Evolutionary conservation across 2,329 filamentous ascomycete genomes (phyloP), one percentile per base, ranked within the genome.

Genomic region (Xylaria hypoxylon): DNA sequence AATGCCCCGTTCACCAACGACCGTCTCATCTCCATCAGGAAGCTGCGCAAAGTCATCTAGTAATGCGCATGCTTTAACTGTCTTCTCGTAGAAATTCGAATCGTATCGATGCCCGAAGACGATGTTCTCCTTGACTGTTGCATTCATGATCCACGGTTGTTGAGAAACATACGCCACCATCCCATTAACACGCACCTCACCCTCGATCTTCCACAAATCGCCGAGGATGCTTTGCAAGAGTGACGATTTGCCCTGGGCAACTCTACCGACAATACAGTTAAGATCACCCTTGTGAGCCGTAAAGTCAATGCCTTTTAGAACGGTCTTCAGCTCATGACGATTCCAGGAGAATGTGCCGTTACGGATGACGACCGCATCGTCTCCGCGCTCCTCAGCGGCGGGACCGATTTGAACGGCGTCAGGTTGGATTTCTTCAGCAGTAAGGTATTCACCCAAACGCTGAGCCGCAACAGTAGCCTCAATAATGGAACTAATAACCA

Each of bases 401-500:
- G 90, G 87, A 76, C 91, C 88, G 51, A 88, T 79, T 15, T 85
- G 82, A 19, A 99, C 90, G 8, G 96, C 95, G 79, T 97, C 91
- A 0, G 87, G 80, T 78, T 99, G 96, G 35, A 99, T 83, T 79
- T 99, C 96, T 74, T 98, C 95, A 0, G 96, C 92, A 0, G 84
- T 87, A 66, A 99, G 88, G 79, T 93, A 99, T 42, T 89, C 86
- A 0, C 94, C 96, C 71, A 99, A 84, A 75, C 96, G 92, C 31
- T 88, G 88, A 24, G 96, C 93, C 26, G 96, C 96, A 62, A 99
- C 96, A n/a, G 89, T 92, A 11, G 96, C 94, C 79, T 99, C 96
- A 35, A 99, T 94, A 69, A 99, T 93, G 6, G 95, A 91, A 0
- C 94, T 97, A 72, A 99, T 98, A 42, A 99, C 94, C 94, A 99